Conservation (phyloP, 2,329 filamentous ascomycete species). For the Magnaporthiopsis poae region DNA sequence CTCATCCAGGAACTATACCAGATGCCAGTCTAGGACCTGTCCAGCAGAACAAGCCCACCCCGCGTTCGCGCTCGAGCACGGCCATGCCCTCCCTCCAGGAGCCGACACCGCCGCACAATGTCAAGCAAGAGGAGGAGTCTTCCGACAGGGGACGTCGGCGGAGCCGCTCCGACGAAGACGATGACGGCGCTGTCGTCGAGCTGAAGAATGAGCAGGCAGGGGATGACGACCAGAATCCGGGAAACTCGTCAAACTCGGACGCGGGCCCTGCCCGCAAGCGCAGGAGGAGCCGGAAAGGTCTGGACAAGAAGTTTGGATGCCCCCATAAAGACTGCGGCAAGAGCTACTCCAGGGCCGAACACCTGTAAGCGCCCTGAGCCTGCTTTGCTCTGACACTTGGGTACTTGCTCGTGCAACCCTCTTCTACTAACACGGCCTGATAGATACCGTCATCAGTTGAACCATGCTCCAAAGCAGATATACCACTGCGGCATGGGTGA, state of each 20-base stretch:
- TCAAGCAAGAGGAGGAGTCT: constrained; percentile 30
- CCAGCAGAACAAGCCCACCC: neutral
- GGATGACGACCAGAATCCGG: constrained; percentile 31
- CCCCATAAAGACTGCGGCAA: constrained; percentile 82
- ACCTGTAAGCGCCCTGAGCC: constrained; percentile 54
- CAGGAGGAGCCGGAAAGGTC: constrained; percentile 62
- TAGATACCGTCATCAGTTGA: constrained; percentile 81
- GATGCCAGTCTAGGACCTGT: too few relatives aligned
- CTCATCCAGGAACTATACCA: neutral
- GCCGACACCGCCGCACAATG: constrained; percentile 28
- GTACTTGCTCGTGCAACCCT: too few relatives aligned
- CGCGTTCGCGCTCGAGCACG: constrained; percentile 16
- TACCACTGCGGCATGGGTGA: constrained; percentile 88
- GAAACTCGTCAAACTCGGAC: constrained; percentile 43
- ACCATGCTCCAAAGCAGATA: constrained; percentile 91
- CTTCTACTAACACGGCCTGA: neutral
- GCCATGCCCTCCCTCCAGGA: constrained; percentile 35
- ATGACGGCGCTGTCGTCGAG: constrained; percentile 29
- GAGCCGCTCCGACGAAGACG: constrained; percentile 33
- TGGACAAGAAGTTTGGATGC: constrained; percentile 77
- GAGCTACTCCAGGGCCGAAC: constrained; percentile 91
- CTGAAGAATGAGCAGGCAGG: constrained; percentile 25
- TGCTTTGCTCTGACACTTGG: constrained; percentile 12
- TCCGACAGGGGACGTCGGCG: constrained; percentile 30
- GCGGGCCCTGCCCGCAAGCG: constrained; percentile 46